Conservation (phyloP, 2,329 filamentous ascomycete genomes). For the Teratosphaeria pseudoeucalypti region DNA sequence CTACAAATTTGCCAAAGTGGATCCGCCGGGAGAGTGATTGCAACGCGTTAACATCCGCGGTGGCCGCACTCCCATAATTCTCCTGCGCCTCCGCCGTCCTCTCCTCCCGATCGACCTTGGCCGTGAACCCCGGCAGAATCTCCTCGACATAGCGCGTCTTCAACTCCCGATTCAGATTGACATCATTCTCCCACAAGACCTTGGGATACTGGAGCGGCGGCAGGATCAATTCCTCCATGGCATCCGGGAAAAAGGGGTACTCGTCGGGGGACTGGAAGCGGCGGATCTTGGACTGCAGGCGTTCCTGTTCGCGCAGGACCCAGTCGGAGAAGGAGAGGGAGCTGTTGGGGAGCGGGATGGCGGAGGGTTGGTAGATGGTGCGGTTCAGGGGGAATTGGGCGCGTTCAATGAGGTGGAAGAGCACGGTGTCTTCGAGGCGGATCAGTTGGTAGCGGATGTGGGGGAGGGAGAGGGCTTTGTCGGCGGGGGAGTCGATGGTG, state of each 20-base stretch:
- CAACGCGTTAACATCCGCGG: slow-evolving; percentile 79
- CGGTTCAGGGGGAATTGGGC: slow-evolving; percentile 93
- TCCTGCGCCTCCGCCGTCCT: slow-evolving; percentile 69
- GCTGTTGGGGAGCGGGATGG: slow-evolving; percentile 65
- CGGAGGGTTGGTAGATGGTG: slow-evolving; percentile 73
- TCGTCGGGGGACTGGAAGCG: slow-evolving; percentile 95
- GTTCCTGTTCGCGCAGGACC: slow-evolving; percentile 83
- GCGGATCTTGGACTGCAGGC: slow-evolving; percentile 81
- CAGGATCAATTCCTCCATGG: slow-evolving; percentile 70
- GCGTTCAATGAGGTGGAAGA: slow-evolving; percentile 90
- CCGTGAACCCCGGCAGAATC: slow-evolving; percentile 63
- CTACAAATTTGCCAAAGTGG: slow-evolving; percentile 97
- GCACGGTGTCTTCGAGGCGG: slow-evolving; percentile 94
- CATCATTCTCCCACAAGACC: slow-evolving; percentile 77
- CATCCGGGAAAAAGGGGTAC: slow-evolving; percentile 88
- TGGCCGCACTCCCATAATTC: slow-evolving; percentile 90
- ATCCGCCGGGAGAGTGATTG: slow-evolving; percentile 85
- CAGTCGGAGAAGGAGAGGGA: slow-evolving; percentile 83
- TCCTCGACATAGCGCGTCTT: slow-evolving; percentile 73
- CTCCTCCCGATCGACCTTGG: slow-evolving; percentile 54
- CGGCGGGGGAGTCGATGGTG: slow-evolving; percentile 72
- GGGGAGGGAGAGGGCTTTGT: slow-evolving; percentile 75
- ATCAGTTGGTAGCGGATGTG: slow-evolving; percentile 76
- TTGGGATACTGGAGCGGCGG: slow-evolving; percentile 76
- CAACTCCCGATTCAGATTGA: slow-evolving; percentile 82